A percentile compares a stretch with the other conserved stretches of the same genome.
Conservation (phyloP, 768 basidiomycete species). For the Fomitopsis serialis region DNA sequence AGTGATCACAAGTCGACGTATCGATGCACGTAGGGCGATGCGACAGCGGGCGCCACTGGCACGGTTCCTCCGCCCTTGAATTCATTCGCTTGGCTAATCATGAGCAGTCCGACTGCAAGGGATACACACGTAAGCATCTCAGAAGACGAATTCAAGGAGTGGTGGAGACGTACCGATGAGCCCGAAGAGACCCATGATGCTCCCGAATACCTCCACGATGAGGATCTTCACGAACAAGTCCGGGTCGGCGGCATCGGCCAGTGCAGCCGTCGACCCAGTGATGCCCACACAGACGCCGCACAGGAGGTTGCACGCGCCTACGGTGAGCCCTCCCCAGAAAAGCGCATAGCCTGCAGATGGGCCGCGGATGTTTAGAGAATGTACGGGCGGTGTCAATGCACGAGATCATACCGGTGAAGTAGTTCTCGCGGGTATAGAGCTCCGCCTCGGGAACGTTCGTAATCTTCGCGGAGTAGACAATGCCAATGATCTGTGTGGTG, state of each 20-base stretch:
- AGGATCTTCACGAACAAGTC: conserved; percentile 94
- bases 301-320: conserved; percentile 89
- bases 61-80: conserved; percentile 38
- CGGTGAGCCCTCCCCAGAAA: conserved; percentile 96
- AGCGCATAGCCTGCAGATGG: conserved; percentile 70
- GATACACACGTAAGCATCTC: background rate
- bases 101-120: conserved; percentile 67
- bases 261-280: conserved; percentile 91
- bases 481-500: conserved; percentile 76
- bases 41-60: conserved; percentile 10
- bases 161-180: conserved; percentile 66
- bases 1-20: background rate
- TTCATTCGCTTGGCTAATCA: conserved; percentile 62
- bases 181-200: conserved; percentile 89
- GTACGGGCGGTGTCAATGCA: background rate
- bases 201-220: conserved; percentile 91
- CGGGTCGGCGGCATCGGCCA: conserved; percentile 94
- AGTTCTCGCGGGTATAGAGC: conserved; percentile 83
- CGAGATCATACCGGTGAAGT: conserved; percentile 69
- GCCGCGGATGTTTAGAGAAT: background rate
- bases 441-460: conserved; percentile 49
- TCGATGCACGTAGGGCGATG: conserved; percentile 25
- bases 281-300: conserved; percentile 94
- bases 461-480: conserved; percentile 89
- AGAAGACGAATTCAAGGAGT: background rate